Base-by-base conservation (phyloP, 1,139 yeast species). In the Suhomyces anneliseae region DNA sequence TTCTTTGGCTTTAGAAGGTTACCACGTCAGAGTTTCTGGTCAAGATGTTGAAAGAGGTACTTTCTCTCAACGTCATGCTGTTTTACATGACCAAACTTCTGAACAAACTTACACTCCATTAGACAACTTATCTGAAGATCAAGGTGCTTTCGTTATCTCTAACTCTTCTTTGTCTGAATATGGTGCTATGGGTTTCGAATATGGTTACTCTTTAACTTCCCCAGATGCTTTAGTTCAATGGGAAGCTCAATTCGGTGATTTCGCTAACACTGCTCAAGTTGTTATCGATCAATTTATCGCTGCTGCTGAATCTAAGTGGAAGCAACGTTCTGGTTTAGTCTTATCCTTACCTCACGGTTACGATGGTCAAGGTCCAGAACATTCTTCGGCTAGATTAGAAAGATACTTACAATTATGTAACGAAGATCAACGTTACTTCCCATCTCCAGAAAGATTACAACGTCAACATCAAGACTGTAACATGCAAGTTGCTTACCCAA, bases 31-130 rank as follows among this genome's bases (percentile, higher is more conserved):
- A 79, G 87, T 93, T 47, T 89, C 97, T 44, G 99, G 99, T 68
- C 98, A 93, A 78, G 99, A 93, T 82, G 99, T 93, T 57, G 99
- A 95, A 81, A 90, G 99, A 84, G 99, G 99, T 80, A 93, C 99
- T 41, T 93, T 93, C 81, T 93, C 99, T 51, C 99, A 93, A 78
- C 95, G 99, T 78, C 99, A 93, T 67, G 95, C 99, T 47, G 98
- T 93, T 44, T 80, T 93, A 68, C 99, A 95, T 70, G 99, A 95
- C 72, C 99, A 93, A 77, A 77, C 83, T 49, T 85, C 87, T 45
- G 98, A 92, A 71, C 74, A 74, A 44, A 83, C 88, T 27, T 84
- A 87, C 74, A 86, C 90, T 53, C 98, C 99, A 60, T 80, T 93
- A 68, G 81, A 87, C 68, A 78, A 87, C 66, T 77, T 92, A 57